Evolutionary conservation across 2,329 filamentous ascomycete genomes (phyloP), one percentile per base, ranked within the genome.

Genomic region (Aureobasidium sp.): DNA sequence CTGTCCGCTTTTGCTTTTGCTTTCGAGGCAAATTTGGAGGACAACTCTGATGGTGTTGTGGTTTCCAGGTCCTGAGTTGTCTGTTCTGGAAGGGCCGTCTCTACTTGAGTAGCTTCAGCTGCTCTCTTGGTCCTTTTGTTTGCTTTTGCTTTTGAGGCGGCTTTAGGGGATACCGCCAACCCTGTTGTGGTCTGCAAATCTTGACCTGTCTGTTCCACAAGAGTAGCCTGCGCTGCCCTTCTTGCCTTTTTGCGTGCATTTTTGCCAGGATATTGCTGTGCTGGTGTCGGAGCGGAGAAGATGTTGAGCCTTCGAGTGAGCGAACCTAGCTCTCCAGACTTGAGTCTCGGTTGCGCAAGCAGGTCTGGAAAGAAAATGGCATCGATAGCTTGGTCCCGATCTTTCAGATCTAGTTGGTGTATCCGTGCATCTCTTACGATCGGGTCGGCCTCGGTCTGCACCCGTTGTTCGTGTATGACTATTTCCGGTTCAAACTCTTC

Each of bases 191-290:
- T n/a, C n/a, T n/a, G n/a, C n/a, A n/a, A n/a, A n/a, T n/a, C n/a
- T n/a, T n/a, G n/a, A n/a, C n/a, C 27, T 9, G 27, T 9, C 9
- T 29, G 4, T 29, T 29, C 27, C 27, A 5, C 4, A 4, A 29
- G 27, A 29, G 27, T 9, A 4, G 9, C 27, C 27, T 4, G 27
- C 27, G 10, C 35, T 21, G 53, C 53, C 45, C 19, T 45, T 17
- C 53, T 45, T 33, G 53, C 55, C 55, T 49, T 59, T 27, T 59
- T 59, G 17, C 45, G 31, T 21, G 55, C 55, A 31, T 59, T 59
- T 13, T 59, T 59, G 31, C 55, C 55, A 27, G 45, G 43, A 21
- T 59, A 42, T 4, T 38, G 35, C n/a, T 40, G 43, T 10, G 19
- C 35, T 8, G 51, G 15, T 38, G n/a, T 35, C 17, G 29, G 15